Evolutionary conservation across 257 asterid species (phyloP), one percentile per base, ranked within the genome.

Genomic region (Lavandula angustifolia): DNA sequence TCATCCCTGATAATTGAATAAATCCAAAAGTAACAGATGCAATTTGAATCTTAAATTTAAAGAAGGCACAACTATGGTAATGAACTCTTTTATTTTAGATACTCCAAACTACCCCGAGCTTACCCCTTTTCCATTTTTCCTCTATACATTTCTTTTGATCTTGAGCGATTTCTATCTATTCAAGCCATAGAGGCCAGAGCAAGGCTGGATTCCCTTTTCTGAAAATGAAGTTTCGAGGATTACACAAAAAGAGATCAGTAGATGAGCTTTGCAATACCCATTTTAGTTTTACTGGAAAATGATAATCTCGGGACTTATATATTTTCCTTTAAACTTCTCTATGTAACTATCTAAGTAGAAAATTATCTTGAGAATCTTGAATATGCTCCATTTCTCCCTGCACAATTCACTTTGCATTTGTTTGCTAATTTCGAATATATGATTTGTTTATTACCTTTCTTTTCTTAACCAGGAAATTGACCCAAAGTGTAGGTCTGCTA

Each of bases 401-500:
- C 54, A 17, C 41, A 16, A 50, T 18, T 38, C 59, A n/a, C 22
- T 37, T 46, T 6, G 44, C 38, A 27, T 11, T 37, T 60, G 41
- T 41, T 55, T 75, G 32, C 69, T 40, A 8, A 37, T 41, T 42
- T 56, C 54, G 37, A 49, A 62, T 37, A 13, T 38, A 38, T 47
- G 18, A 53, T 47, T 46, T 80, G 6, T 37, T 49, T 72, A 59
- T 64, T 22, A 49, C 32, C 56, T 41, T 40, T 67, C 53, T 63
- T 48, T 47, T 55, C 65, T 63, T 62, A 60, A 62, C 72, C 89
- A 92, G 96, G 89, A 84, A 72, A 76, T 58, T 66, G 83, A 89
- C 94, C 66, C 96, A 85, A 71, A 89, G 96, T 77, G 77, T 92
- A 68, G 98, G 98, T 66, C 88, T 92, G 78, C 87, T 92, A 59